Evolutionary conservation across 192 early-diverging fungal genomes (phyloP).

Genomic region (Coemansia sp.): DNA sequence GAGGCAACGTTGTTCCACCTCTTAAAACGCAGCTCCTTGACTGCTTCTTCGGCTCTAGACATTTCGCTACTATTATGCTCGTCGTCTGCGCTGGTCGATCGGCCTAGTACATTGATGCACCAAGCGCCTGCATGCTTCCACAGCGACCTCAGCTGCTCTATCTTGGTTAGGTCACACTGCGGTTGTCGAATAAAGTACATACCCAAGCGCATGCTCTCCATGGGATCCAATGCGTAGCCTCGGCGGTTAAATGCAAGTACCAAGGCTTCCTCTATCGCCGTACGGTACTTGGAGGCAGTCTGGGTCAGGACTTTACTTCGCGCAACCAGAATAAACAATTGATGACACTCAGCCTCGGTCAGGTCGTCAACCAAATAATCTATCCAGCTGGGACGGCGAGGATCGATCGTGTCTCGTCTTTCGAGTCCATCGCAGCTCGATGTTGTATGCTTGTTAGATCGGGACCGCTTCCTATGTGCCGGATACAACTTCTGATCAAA

Average conservation of each 20-base stretch:
- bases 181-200: constrained; percentile 26
- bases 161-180: background rate
- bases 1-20: constrained; percentile 50
- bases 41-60: background rate
- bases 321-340: constrained; percentile 24
- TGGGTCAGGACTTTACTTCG: constrained; percentile 25
- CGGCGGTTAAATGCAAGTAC: constrained; percentile 38
- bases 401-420: constrained; percentile 11
- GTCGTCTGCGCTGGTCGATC: background rate
- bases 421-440: background rate
- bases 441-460: background rate
- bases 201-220: constrained; percentile 38
- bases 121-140: constrained; percentile 25
- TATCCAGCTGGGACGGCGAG: constrained; percentile 30
- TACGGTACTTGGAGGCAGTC: constrained; percentile 5
- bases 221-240: constrained; percentile 21
- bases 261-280: constrained; percentile 43
- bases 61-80: background rate
- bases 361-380: constrained; percentile 41
- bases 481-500: constrained; percentile 16
- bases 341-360: constrained; percentile 14
- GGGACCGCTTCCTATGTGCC: background rate
- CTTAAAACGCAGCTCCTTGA: constrained; percentile 39
- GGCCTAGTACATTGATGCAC: constrained; percentile 6
- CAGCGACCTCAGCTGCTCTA: constrained; percentile 6